phyloP scores from a whole-genome alignment of 495 filamentous ascomycete species.

The Durotheca rogersii region DNA sequence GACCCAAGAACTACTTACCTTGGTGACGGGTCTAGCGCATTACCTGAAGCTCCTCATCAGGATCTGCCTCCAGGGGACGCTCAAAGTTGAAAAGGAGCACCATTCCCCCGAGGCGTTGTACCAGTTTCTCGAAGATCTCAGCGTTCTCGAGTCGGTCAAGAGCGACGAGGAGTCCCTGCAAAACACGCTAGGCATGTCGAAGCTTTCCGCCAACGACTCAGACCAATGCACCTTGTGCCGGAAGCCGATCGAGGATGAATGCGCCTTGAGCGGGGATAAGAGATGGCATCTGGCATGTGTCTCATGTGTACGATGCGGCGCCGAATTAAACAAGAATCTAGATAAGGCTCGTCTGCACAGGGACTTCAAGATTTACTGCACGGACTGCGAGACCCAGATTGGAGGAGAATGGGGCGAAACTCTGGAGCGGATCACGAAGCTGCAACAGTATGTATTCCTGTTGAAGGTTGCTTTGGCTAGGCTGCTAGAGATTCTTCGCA shows the following conservation, averaged over 20 bases:
- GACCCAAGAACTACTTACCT: conserved; percentile 90
- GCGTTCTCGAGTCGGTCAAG: conserved; percentile 68
- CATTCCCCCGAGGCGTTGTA: conserved; percentile 70
- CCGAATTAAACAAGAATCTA: conserved; percentile 65
- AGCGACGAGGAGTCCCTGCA: conserved; percentile 72
- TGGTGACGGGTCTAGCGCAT: conserved; percentile 96
- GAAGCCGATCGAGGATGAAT: conserved; percentile 92
- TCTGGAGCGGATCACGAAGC: conserved; percentile 67
- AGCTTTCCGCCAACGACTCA: conserved; percentile 73
- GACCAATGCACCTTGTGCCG: conserved; percentile 80
- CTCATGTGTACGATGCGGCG: conserved; percentile 70
- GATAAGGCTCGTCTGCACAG: conserved; percentile 64
- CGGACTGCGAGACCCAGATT: conserved; percentile 53
- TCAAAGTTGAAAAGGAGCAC: conserved; percentile 86
- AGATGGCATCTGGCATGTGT: conserved; percentile 85
- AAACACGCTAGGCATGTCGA: conserved; percentile 68
- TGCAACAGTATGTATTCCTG: conserved; percentile 93
- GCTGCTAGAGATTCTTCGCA: conserved; percentile 80
- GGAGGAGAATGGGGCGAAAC: conserved; percentile 39
- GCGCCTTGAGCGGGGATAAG: conserved; percentile 66
- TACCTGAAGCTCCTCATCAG: conserved; percentile 97
- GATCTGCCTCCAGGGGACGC: conserved; percentile 89
- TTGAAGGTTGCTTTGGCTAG: conserved; percentile 88
- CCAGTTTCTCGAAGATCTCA: conserved; percentile 77
- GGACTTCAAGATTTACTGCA: conserved; percentile 68